Conservation (phyloP, 1,284 basidiomycete species). For the Butyriboletus appendiculatus region DNA sequence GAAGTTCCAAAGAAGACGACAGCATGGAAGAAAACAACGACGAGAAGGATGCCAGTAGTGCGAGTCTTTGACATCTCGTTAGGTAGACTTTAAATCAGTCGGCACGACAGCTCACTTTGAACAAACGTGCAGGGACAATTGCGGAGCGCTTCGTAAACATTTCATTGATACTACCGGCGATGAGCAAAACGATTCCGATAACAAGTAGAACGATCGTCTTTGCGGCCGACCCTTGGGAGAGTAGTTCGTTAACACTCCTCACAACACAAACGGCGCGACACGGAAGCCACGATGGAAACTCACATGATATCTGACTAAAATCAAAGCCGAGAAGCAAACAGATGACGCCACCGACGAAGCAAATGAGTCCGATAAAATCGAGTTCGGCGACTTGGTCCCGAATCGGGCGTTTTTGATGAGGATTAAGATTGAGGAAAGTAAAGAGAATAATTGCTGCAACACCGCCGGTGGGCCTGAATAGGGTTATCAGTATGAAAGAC, state of each 20-base stretch:
- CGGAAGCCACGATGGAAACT: slow-evolving; percentile 23
- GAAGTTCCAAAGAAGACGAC: slow-evolving; percentile 59
- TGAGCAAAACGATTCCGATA: slow-evolving; percentile 62
- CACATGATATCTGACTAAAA: slow-evolving; percentile 67
- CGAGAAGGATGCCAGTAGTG: slow-evolving; percentile 68
- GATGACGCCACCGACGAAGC: slow-evolving; percentile 74
- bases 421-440: slow-evolving; percentile 84
- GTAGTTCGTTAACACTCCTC: neutral
- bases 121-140: slow-evolving; percentile 80
- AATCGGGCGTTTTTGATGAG: slow-evolving; percentile 58
- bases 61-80: slow-evolving; percentile 50
- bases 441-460: slow-evolving; percentile 72
- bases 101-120: slow-evolving; percentile 49
- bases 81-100: neutral
- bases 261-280: neutral
- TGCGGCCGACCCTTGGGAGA: slow-evolving; percentile 37
- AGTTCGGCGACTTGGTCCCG: slow-evolving; percentile 65
- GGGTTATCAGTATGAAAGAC: slow-evolving; percentile 31
- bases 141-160: slow-evolving; percentile 70
- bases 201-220: slow-evolving; percentile 75
- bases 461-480: slow-evolving; percentile 79
- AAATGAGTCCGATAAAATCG: slow-evolving; percentile 73
- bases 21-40: slow-evolving; percentile 67
- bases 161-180: slow-evolving; percentile 66
- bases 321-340: slow-evolving; percentile 85